A percentile compares a stretch with the other conserved stretches of the same genome.
Conservation (phyloP, 192 early-diverging fungal genomes). For the Rhizophagus prolifer region DNA sequence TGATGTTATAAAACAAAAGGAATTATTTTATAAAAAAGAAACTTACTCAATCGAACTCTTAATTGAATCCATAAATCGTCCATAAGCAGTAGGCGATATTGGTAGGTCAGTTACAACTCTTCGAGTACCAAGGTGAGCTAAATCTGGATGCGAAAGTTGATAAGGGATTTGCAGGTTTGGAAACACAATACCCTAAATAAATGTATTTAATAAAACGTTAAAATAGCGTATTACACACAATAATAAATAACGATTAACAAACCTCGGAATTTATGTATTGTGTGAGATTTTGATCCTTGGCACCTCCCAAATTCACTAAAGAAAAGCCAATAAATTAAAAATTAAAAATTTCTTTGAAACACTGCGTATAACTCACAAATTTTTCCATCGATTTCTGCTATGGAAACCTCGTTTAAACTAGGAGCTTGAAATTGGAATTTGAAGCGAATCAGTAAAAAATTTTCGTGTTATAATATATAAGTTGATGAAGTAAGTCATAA, state of each 20-base stretch:
- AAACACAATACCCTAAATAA: neutral
- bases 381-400: conserved; percentile 22
- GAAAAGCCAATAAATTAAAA: neutral
- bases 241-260: no score
- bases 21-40: neutral
- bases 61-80: neutral
- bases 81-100: neutral
- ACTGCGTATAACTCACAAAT: neutral
- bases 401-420: neutral
- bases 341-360: neutral
- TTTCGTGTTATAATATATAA: neutral
- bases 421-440: neutral
- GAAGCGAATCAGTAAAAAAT: neutral
- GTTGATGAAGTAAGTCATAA: neutral
- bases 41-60: neutral
- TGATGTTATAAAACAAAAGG: neutral
- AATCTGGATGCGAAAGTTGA: neutral
- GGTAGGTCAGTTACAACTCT: neutral
- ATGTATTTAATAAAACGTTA: neutral
- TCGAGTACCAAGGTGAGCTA: neutral
- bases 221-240: no score
- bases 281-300: neutral
- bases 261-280: neutral
- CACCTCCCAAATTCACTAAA: neutral
- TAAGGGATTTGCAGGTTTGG: neutral